These are phyloP conservation scores for Neofusicoccum laricinum DNA, from an alignment of 2,329 filamentous ascomycete species.

Conservation along the genomic window DNA sequence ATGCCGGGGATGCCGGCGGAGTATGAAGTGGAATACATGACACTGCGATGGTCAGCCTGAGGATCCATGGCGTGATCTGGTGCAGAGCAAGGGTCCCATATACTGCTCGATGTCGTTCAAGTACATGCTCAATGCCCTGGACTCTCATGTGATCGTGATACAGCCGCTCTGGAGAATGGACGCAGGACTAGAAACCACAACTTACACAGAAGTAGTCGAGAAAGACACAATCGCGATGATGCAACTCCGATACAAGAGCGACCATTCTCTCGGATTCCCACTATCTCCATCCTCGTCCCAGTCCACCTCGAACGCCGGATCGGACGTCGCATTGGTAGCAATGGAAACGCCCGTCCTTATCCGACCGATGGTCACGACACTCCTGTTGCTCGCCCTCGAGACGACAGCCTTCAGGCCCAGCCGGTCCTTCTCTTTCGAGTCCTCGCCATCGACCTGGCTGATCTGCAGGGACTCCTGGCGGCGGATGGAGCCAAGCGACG, in stretches of 20 bases:
- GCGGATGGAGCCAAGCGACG: not conserved
- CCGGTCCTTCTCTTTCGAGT: not conserved
- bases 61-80: not conserved
- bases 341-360: conserved; percentile 17
- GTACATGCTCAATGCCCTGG: not conserved
- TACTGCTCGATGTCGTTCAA: not conserved
- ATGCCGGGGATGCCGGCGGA: conserved; percentile 70
- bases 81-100: not conserved
- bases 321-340: conserved; percentile 37
- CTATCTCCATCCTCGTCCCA: conserved; percentile 63
- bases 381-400: conserved; percentile 1
- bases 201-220: conserved; percentile 50
- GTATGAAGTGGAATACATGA: conserved; percentile 76
- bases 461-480: conserved; percentile 1
- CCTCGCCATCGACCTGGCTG: not conserved
- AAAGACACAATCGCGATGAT: conserved; percentile 56
- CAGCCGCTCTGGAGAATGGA: not conserved
- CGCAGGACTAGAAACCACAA: conserved; percentile 36
- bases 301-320: conserved; percentile 69
- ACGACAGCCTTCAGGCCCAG: not conserved
- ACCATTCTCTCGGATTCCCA: conserved; percentile 67
- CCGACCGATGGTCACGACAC: not conserved
- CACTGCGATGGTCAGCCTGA: conserved; percentile 27
- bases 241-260: conserved; percentile 55
- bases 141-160: not conserved